Conservation (phyloP, 73 alveolate genomes). For the Paramecium pentaurelia region DNA sequence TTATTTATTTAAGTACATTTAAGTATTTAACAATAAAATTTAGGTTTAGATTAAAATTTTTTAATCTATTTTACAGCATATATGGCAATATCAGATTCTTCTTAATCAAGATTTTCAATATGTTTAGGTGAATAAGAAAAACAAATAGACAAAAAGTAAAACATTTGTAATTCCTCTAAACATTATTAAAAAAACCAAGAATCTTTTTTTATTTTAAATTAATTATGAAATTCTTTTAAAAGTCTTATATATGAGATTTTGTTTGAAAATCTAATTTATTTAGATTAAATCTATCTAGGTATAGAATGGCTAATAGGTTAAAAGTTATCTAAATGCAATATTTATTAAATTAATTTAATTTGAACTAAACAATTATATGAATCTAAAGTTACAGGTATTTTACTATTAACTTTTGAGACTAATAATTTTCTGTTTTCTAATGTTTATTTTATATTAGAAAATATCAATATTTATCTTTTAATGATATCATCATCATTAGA, state of each 20-base stretch:
- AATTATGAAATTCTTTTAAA: background rate
- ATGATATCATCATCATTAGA: background rate
- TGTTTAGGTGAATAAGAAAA: background rate
- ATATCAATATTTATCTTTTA: background rate
- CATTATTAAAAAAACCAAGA: conserved; percentile 2
- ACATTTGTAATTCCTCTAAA: background rate
- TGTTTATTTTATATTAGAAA: background rate
- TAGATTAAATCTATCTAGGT: background rate
- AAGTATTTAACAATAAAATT: background rate
- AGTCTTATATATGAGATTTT: background rate
- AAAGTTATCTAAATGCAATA: background rate
- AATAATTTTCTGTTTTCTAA: background rate
- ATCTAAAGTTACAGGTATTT: background rate
- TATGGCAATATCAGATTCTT: background rate
- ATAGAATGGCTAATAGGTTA: conserved; percentile 9
- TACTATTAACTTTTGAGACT: background rate
- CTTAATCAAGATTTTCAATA: background rate
- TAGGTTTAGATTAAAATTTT: background rate
- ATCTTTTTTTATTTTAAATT: background rate
- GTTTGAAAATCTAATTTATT: background rate
- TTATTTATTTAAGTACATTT: background rate
- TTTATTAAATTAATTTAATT: background rate
- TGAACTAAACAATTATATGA: background rate
- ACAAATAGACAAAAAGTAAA: background rate
- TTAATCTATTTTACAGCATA: background rate